Conservation (phyloP, 2,329 filamentous ascomycete species). For the Pseudocercospora eumusae region DNA sequence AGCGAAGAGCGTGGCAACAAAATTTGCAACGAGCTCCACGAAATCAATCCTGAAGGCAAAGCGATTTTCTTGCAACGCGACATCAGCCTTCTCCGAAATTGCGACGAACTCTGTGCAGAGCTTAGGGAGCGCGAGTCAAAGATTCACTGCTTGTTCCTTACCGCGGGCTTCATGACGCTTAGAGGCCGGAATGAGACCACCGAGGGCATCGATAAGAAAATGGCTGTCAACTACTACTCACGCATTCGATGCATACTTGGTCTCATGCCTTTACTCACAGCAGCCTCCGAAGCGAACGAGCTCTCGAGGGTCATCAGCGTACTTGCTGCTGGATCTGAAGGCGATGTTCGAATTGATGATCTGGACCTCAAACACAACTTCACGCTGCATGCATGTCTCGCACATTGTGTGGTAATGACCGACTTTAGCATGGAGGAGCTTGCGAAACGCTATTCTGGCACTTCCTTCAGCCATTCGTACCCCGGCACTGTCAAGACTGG, state of each 20-base stretch:
- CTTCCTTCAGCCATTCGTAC: constrained; percentile 54
- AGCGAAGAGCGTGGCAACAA: constrained; percentile 42
- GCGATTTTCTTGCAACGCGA: constrained; percentile 48
- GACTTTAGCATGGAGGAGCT: constrained; percentile 57
- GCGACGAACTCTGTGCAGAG: constrained; percentile 49
- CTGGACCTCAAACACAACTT: constrained; percentile 47
- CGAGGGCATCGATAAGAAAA: constrained; percentile 58
- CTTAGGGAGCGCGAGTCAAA: constrained; percentile 54
- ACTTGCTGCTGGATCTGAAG: constrained; percentile 57
- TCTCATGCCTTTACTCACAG: constrained; percentile 57
- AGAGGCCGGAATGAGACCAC: constrained; percentile 52
- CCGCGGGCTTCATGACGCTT: constrained; percentile 51
- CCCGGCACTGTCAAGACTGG: constrained; percentile 53
- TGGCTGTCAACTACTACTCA: constrained; percentile 58
- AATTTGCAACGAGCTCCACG: constrained; percentile 42
- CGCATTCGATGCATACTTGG: constrained; percentile 60
- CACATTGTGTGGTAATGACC: constrained; percentile 51
- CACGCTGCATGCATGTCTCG: constrained; percentile 42
- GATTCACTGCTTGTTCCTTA: constrained; percentile 60
- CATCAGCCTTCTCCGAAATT: constrained; percentile 44
- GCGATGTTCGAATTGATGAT: constrained; percentile 50
- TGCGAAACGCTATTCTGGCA: constrained; percentile 48
- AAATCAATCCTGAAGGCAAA: constrained; percentile 43
- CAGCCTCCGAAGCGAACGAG: constrained; percentile 41
- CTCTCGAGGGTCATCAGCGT: constrained; percentile 59